Percentiles rank a stretch among this genome's conserved stretches.
Evolutionary conservation across 2,329 filamentous ascomycete genomes (phyloP).

Genomic region (Fusarium sp.): DNA sequence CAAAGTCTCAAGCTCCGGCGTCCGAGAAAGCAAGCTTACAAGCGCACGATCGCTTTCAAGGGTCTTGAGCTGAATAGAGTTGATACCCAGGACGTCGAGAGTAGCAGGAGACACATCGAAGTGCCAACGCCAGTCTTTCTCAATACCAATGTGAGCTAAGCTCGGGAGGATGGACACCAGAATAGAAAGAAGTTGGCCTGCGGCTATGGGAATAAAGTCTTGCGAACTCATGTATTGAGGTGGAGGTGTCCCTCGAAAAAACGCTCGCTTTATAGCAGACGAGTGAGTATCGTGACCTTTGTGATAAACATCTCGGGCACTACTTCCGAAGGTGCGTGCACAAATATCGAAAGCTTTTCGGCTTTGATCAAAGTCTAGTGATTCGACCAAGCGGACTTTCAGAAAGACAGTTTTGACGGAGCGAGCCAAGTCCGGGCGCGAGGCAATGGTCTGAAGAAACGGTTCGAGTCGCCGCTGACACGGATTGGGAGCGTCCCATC

Average conservation of each 20-base stretch:
- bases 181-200: background rate
- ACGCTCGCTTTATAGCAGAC: background rate
- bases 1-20: background rate
- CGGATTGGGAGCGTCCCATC: accelerated
- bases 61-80: background rate
- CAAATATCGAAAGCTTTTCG: background rate
- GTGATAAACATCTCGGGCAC: accelerated
- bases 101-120: background rate
- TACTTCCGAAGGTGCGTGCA: background rate
- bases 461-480: conserved; percentile 2
- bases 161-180: background rate
- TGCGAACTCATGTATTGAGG: accelerated
- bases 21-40: background rate
- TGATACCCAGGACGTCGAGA: background rate
- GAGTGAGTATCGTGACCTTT: accelerated
- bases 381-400: accelerated
- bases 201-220: background rate
- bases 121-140: accelerated
- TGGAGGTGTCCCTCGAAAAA: background rate
- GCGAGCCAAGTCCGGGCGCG: conserved; percentile 5
- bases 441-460: conserved; percentile 6
- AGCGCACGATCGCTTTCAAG: background rate
- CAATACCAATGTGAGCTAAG: background rate
- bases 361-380: background rate
- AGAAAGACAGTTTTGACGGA: conserved; percentile 1